Base-by-base conservation (phyloP, 1,284 basidiomycete species). In the Hemileia vastatrix region DNA sequence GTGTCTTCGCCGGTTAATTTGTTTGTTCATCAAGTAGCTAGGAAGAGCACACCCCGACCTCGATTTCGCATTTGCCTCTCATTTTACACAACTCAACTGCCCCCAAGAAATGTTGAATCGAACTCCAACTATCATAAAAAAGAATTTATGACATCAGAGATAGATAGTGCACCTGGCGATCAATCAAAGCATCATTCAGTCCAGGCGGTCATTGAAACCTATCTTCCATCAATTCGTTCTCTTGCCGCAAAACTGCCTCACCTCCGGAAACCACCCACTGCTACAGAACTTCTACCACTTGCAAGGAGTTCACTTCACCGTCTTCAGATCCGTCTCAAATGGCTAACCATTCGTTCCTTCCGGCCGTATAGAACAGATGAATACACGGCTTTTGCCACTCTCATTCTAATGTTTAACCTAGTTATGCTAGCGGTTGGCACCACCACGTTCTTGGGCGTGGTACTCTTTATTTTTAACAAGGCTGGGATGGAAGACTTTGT, bases 291-390 rank as follows among this genome's bases (percentile, higher is more conserved):
- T 63, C 80, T 98, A 43, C 83, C 83, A 24, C 86, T 91, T 2
- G 86, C 94, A 2, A 87, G 83, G 50, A 85, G 86, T 5, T 92
- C 93, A 76, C 94, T 90, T 86, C 84, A 94, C 68, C 84, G 95
- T 1, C 76, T 90, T 36, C 82, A 87, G 13, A 90, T 99, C 67
- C 84, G 90, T n/a, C 90, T 96, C 79, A 92, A 92, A 75, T 99
- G 95, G 95, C 88, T 94, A 68, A 93, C 91, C 8, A 95, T 98
- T 70, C 83, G 90, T 67, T 91, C 90, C 0, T 99, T 96, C 78
- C 83, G 94, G 33, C 86, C 85, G 69, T 99, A 95, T 79, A 93
- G 96, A 68, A 87, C 89, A 54, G 95, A 99, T 75, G 95, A 98
- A 76, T 87, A 95, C 64, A 94, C 90, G 57, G 94, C 93, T 0